Percentiles rank a stretch among this genome's conserved stretches.
These are phyloP conservation scores for Cystobasidiopsis lactophilus DNA, from an alignment of 768 basidiomycete genomes.

Conservation along the genomic window DNA sequence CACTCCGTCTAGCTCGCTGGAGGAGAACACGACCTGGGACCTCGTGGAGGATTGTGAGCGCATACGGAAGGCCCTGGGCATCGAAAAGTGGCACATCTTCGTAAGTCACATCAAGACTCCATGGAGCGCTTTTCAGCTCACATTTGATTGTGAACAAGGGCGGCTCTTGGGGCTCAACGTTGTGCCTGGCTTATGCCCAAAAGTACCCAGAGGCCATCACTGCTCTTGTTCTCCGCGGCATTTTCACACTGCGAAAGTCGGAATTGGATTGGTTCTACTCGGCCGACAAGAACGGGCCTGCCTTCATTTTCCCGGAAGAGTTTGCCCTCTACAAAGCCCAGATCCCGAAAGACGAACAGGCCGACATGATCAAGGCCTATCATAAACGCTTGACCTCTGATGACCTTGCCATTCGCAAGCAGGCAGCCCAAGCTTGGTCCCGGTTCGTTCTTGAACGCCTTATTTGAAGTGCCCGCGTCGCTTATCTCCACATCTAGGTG, in stretches of 20 bases:
- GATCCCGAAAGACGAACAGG: conserved; percentile 58
- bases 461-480: too few relatives aligned
- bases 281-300: conserved; percentile 31
- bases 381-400: conserved; percentile 50
- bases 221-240: conserved; percentile 55
- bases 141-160: background rate
- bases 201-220: conserved; percentile 60
- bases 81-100: conserved; percentile 84
- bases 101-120: background rate
- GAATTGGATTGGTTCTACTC: conserved; percentile 88
- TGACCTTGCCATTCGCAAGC: conserved; percentile 34
- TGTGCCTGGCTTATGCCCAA: conserved; percentile 45
- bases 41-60: conserved; percentile 68
- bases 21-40: conserved; percentile 86
- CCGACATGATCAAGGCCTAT: conserved; percentile 64
- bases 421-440: conserved; percentile 52
- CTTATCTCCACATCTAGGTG: background rate
- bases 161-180: conserved; percentile 45
- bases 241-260: conserved; percentile 60
- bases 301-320: conserved; percentile 43
- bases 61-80: conserved; percentile 40
- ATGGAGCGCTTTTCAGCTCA: conserved; percentile 17
- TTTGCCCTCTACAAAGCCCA: conserved; percentile 68
- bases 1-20: conserved; percentile 52
- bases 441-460: too few relatives aligned